These are phyloP conservation scores for Boletus reticulatus DNA, from an alignment of 768 basidiomycete genomes.

Conservation along the genomic window DNA sequence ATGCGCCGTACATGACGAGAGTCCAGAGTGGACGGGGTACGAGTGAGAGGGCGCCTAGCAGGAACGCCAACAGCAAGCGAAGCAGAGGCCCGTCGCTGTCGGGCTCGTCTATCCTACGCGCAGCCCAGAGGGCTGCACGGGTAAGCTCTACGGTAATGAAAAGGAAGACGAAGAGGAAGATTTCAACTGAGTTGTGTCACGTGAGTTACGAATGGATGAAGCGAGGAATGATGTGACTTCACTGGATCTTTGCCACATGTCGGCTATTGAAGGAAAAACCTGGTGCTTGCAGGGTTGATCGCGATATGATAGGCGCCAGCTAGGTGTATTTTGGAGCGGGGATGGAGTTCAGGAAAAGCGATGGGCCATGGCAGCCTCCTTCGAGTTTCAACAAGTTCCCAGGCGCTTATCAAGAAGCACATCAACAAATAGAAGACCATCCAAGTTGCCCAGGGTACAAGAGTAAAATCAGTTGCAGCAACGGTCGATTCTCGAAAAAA, in stretches of 20 bases:
- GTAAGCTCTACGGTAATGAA: constrained; percentile 14
- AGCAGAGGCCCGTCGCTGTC: background rate
- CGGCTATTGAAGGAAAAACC: too few species aligned
- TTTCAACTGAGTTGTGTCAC: constrained; percentile 4
- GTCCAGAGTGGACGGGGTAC: constrained; percentile 3
- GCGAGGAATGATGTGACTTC: background rate
- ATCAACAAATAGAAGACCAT: constrained; percentile 5
- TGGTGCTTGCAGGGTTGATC: background rate
- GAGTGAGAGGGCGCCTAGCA: background rate
- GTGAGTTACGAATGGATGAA: background rate
- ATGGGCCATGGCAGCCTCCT: background rate
- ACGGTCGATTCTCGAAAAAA: background rate
- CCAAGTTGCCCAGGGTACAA: background rate
- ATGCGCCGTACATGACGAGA: background rate
- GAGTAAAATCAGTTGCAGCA: too few species aligned
- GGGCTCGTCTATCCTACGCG: background rate
- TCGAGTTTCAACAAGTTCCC: background rate
- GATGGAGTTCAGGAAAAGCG: background rate
- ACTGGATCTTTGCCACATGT: background rate
- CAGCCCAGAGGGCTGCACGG: background rate
- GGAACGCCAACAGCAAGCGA: background rate
- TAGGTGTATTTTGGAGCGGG: background rate
- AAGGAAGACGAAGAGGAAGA: constrained; percentile 3
- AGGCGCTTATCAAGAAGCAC: constrained; percentile 1
- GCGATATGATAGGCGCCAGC: too few species aligned